phyloP scores from a whole-genome alignment of 192 early-diverging fungal genomes.

The Umbelopsis sp. region DNA sequence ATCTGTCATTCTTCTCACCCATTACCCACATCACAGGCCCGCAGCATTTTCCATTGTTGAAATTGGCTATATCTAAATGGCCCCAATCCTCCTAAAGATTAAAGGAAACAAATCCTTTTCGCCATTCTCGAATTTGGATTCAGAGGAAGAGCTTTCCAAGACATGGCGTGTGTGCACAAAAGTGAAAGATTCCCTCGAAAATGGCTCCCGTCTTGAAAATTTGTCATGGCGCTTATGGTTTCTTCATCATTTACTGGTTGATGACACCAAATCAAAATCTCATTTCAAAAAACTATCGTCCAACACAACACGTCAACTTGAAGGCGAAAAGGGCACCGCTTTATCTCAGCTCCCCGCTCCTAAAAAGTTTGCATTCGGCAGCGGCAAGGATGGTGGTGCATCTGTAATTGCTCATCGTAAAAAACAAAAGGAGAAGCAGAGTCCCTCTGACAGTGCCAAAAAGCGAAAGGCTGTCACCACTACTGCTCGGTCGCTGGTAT shows the following conservation, averaged over 20 bases:
- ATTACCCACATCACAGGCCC: background rate
- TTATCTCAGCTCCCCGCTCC: constrained; percentile 18
- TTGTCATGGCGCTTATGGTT: constrained; percentile 88
- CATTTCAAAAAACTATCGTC: constrained; percentile 55
- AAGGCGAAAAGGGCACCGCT: constrained; percentile 16
- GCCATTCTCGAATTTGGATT: constrained; percentile 71
- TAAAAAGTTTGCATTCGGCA: constrained; percentile 12
- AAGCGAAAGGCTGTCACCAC: background rate
- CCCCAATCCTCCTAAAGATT: constrained; percentile 69
- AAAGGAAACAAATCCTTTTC: constrained; percentile 77
- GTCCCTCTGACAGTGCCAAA: background rate
- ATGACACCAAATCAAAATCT: constrained; percentile 44
- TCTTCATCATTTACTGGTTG: constrained; percentile 63
- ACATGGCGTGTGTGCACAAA: constrained; percentile 86
- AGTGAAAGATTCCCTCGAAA: constrained; percentile 82
- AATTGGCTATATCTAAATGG: constrained; percentile 44
- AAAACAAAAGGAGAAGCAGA: constrained; percentile 3
- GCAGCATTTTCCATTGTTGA: constrained; percentile 10
- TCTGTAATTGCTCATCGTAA: background rate
- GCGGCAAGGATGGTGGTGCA: background rate
- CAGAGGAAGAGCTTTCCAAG: constrained; percentile 73
- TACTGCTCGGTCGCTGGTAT: background rate
- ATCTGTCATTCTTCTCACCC: constrained; percentile 14
- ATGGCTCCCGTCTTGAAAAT: constrained; percentile 81
- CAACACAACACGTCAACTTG: constrained; percentile 30